Evolutionary conservation across 2,329 filamentous ascomycete genomes (phyloP).

Genomic region (Hyphodiscus sp.): DNA sequence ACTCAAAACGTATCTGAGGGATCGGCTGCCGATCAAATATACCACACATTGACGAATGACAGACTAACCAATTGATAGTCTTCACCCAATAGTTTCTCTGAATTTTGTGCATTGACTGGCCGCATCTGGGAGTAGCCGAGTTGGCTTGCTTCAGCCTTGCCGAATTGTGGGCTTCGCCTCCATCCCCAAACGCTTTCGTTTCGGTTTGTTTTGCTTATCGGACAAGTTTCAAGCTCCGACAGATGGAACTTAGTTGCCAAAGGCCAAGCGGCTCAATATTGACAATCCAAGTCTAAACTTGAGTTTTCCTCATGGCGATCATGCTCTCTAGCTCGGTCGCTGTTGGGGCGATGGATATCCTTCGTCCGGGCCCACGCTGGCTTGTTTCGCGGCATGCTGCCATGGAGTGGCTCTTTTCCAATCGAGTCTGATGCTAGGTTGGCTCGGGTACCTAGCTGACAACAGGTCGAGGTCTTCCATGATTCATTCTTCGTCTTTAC

Average conservation of each 20-base stretch:
- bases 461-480: background rate
- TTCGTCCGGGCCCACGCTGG: background rate
- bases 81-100: too few species aligned
- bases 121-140: too few species aligned
- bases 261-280: background rate
- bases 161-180: background rate
- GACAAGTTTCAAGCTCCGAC: background rate
- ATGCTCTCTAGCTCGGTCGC: background rate
- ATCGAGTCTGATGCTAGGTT: background rate
- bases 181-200: background rate
- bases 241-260: background rate
- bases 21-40: too few species aligned
- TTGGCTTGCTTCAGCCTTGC: too few species aligned
- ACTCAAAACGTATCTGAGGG: too few species aligned
- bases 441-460: background rate
- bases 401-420: background rate
- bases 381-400: background rate
- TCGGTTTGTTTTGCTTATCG: background rate
- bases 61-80: too few species aligned
- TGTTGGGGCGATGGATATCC: background rate
- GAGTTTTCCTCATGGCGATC: background rate
- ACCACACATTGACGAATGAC: too few species aligned
- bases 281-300: background rate
- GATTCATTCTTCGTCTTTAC: background rate
- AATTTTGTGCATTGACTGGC: too few species aligned